Evolutionary conservation across 73 alveolate species (phyloP), one percentile per base, ranked within the genome.

Genomic region (Symbiodinium natans): DNA sequence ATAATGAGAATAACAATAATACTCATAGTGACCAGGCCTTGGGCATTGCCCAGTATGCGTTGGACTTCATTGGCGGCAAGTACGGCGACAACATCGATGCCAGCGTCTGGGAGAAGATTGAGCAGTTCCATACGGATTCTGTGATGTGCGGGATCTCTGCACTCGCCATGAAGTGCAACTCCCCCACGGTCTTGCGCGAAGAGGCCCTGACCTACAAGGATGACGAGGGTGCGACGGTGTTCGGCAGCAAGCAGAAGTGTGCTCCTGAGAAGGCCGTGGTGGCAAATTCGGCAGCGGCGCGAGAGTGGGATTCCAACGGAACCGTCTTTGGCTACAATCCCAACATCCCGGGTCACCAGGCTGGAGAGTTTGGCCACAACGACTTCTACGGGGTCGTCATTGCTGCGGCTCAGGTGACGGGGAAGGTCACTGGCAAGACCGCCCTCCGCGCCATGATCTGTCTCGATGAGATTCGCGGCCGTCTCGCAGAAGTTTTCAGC

Each of bases 241-340:
- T 75, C 48, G 86, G 93, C 92, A 15, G 29, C 11, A 11, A 11
- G 21, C 43, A 93, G 75, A 99, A 90, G 90, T 98, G 99, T 86
- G 68, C 99, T 25, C 99, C 99, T 27, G 99, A 99, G 15, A 92
- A 98, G 87, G 82, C 21, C 21, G 74, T 54, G 27, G 99, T 83
- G 2, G 99, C 99, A 19, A 99, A 99, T 80, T 93, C 93, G 38
- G 98, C 99, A 2, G 99, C 99, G 29, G 99, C 99, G 27, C 99
- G 99, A 97, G 99, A 99, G 97, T 99, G 99, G 99, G 99, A 99
- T 90, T 99, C 99, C 36, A 99, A 99, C 82, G 99, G 99, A 27
- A 99, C 99, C 36, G 99, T 99, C 89, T 99, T 99, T 93, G 99
- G 99, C 41, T 99, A 99, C 96, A 99, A 99, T 74, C 97, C 99